Evolutionary conservation across 2,329 filamentous ascomycete species (phyloP).

Genomic region (Pseudogymnoascus sp.): DNA sequence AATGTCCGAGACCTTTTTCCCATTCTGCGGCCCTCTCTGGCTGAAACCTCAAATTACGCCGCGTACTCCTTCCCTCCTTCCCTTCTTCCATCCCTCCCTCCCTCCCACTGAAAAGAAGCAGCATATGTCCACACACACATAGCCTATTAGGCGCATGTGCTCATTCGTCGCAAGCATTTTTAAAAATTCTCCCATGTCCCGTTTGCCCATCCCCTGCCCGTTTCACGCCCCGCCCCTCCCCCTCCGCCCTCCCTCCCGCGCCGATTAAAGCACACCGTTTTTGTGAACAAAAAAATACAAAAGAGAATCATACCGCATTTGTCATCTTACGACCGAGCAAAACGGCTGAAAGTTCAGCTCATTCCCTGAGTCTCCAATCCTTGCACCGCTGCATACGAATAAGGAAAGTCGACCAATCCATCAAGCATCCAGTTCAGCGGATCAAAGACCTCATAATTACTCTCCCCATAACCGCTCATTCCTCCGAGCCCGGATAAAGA

Average conservation of each 20-base stretch:
- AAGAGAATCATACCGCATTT: not conserved
- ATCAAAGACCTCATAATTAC: slow-evolving; percentile 82
- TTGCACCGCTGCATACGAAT: slow-evolving; percentile 49
- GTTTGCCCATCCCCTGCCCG: not conserved
- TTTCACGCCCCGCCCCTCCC: too few relatives aligned
- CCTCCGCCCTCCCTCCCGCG: not conserved
- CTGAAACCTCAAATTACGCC: not conserved
- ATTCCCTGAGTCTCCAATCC: slow-evolving; percentile 34
- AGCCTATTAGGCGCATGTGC: not conserved
- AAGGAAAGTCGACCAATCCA: slow-evolving; percentile 73
- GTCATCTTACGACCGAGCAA: not conserved
- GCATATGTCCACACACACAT: too few relatives aligned
- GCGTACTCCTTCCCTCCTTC: too few relatives aligned
- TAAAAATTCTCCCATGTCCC: not conserved
- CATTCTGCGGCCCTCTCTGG: not conserved
- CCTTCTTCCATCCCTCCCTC: too few relatives aligned
- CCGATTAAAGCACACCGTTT: not conserved
- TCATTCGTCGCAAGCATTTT: not conserved
- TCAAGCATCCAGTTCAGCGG: slow-evolving; percentile 92
- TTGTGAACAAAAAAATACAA: not conserved
- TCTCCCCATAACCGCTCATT: slow-evolving; percentile 52
- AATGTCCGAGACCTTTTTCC: not conserved
- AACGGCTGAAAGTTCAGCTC: not conserved
- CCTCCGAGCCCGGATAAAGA: slow-evolving; percentile 8
- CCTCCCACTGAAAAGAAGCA: not conserved